Evolutionary conservation across 345 rosid species (phyloP), one percentile per base, ranked within the genome.

Genomic region (Ceriops tagal): DNA sequence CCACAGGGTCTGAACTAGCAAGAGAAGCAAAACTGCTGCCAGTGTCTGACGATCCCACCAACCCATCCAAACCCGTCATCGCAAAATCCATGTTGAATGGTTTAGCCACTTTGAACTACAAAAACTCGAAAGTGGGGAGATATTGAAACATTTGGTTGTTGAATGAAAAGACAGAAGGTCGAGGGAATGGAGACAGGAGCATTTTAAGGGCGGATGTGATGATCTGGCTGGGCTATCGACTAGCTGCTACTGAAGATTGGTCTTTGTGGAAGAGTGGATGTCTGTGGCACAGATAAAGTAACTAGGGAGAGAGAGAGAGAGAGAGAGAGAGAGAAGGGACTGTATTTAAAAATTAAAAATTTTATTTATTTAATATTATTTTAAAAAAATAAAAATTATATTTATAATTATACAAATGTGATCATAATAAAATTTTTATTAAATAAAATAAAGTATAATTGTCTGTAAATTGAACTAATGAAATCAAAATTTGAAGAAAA

Each of bases 1-100:
- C 69, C 61, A 71, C 84, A 82, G 85, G 82, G 84, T 84, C 87
- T 62, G 85, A 79, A 61, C 56, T 59, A 71, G 69, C 77, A 67
- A 77, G 66, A 71, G 76, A 69, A 71, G 64, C 61, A 24, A 73
- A 78, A 64, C 78, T 74, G 52, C 53, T 68, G n/a, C 19, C 64
- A 49, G 77, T 66, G n/a, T 66, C 84, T 51, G 87, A 77, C 43
- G 87, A 78, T 73, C 78, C 82, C 77, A 67, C 81, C 65, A 77
- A 73, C 66, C 80, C 83, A n/a, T 83, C 91, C 53, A 83, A 71
- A 71, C 86, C 81, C 71, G 75, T 72, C 67, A 75, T 72, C 68
- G 83, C 89, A 71, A 83, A 85, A 80, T 85, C 87, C 91, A 87
- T 87, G 62, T 43, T 43, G 74, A 63, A 51, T 26, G 49, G 49